Conservation (phyloP, 129 eudicot genomes). For the Pittosporum tobira region DNA sequence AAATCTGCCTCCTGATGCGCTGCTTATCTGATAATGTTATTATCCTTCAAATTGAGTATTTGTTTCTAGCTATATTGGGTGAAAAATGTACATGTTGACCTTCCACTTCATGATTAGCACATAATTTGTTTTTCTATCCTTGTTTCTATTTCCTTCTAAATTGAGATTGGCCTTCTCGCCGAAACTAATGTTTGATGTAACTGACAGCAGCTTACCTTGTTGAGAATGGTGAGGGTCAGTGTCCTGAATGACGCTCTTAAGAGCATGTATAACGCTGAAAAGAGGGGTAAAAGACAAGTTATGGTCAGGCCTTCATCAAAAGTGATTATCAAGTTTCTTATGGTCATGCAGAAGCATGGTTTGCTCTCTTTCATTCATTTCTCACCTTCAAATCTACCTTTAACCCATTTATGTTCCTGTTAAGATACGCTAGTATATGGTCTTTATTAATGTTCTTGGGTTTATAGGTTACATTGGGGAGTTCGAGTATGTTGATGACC, state of each 20-base stretch:
- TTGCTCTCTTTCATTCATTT: neutral
- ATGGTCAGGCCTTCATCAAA: constrained; percentile 22
- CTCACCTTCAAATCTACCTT: neutral
- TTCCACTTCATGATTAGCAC: too few relatives aligned
- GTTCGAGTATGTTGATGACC: constrained; percentile 30
- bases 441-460: neutral
- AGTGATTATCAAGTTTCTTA: constrained; percentile 25
- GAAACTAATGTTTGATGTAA: neutral
- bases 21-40: too few relatives aligned
- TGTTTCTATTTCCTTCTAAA: neutral
- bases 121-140: neutral
- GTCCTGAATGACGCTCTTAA: constrained; percentile 23
- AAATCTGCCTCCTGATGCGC: too few relatives aligned
- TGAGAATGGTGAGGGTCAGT: constrained; percentile 18
- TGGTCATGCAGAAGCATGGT: constrained; percentile 30
- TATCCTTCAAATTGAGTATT: too few relatives aligned
- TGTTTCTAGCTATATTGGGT: too few relatives aligned
- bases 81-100: too few relatives aligned
- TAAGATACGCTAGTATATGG: neutral
- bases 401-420: neutral
- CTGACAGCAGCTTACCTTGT: neutral
- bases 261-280: constrained; percentile 21
- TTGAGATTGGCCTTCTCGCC: neutral
- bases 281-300: constrained; percentile 24
- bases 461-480: constrained; percentile 22